Evolutionary conservation across 306 rosid genomes (phyloP), one percentile per base, ranked within the genome.

Genomic region (Quercus variabilis): DNA sequence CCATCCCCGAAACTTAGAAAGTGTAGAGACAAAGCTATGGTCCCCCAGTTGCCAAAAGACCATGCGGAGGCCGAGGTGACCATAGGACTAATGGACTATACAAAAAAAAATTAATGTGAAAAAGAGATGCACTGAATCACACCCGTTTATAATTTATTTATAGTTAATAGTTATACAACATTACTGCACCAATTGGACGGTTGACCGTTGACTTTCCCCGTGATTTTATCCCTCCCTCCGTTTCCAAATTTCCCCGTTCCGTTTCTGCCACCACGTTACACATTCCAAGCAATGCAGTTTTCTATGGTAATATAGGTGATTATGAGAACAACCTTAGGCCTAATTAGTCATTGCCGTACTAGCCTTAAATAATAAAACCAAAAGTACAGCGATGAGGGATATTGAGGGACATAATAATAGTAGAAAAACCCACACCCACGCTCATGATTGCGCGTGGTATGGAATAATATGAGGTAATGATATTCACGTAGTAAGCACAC

Each of bases 361-460:
- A 62, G 76, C 83, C 82, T 80, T 79, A 81, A 82, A 87, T 49
- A 84, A 78, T 41, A 8, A 41, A 89, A 82, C 75, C 81, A 78
- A 84, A 90, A 83, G 80, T 76, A 85, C 81, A 87, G 81, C 86
- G 84, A 80, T 1, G 71, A 68, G 60, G 84, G 80, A 41, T 8
- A 7, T 8, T 49, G 54, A 74, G 76, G 75, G 85, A 80, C 89
- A 85, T 86, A 80, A 89, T 91, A 83, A 84, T 86, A 81, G 72
- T 73, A 57, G 73, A 75, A 41, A 72, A 84, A 59, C 69, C 85
- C 41, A 83, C 78, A 74, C 88, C 83, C 91, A 87, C 86, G 81
- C 89, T 74, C 85, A 90, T 90, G 51, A 88, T 88, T 86, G 90
- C 85, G 92, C 97, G 96, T 90, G 96, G 74, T 51, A 59, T 12